A percentile compares a stretch with the other conserved stretches of the same genome.
Evolutionary conservation across 2,329 filamentous ascomycete genomes (phyloP).

Genomic region (Cladorrhinum sp.): DNA sequence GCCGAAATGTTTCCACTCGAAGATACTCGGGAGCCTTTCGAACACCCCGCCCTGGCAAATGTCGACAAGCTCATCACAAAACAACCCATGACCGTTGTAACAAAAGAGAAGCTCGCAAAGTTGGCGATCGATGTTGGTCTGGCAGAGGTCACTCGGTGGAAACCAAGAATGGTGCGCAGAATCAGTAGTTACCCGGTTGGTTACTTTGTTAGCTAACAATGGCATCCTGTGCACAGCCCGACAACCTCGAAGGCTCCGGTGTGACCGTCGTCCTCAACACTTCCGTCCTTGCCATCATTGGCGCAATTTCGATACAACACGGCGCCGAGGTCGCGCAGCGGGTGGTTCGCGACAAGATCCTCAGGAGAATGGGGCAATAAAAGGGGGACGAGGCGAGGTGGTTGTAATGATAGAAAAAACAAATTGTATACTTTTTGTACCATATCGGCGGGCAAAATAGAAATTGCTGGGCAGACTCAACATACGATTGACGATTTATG

Average conservation of each 20-base stretch:
- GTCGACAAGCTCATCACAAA: constrained; percentile 66
- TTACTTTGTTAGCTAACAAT: constrained; percentile 9
- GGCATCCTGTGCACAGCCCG: constrained; percentile 43
- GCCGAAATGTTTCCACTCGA: background rate
- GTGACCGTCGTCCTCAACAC: constrained; percentile 71
- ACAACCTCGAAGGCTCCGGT: constrained; percentile 70
- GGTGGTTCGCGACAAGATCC: constrained; percentile 72
- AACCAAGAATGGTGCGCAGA: constrained; percentile 69
- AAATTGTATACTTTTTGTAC: constrained; percentile 28
- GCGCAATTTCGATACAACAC: constrained; percentile 83
- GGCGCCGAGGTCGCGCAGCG: constrained; percentile 74
- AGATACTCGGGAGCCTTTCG: constrained; percentile 60
- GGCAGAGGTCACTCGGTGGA: constrained; percentile 78
- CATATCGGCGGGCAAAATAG: constrained; percentile 23
- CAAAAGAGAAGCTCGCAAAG: constrained; percentile 61
- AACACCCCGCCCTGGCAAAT: constrained; percentile 67
- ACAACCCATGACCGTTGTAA: constrained; percentile 60
- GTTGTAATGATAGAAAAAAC: constrained; percentile 6
- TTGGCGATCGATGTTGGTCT: constrained; percentile 71
- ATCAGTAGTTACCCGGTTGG: background rate
- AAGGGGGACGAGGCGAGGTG: constrained; percentile 2
- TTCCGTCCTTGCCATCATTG: constrained; percentile 79
- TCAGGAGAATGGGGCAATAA: constrained; percentile 42
- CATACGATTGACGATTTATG: background rate
- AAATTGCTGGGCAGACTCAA: constrained; percentile 15